A percentile compares a stretch with the other conserved stretches of the same genome.
Evolutionary conservation across 441 rosid species (phyloP).

Genomic region (Breynia disticha): DNA sequence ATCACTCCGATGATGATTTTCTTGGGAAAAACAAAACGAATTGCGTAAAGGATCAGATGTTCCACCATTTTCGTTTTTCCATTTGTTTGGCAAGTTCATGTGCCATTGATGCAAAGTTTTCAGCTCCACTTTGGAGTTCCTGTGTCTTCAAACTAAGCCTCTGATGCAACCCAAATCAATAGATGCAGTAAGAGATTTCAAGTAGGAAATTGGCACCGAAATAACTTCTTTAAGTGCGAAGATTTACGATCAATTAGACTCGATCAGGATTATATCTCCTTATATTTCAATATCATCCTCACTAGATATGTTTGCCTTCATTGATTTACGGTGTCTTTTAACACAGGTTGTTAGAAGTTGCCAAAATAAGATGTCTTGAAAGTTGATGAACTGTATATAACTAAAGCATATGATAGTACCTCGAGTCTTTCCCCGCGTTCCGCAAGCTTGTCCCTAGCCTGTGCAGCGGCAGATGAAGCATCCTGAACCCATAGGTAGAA

Average conservation of each 20-base stretch:
- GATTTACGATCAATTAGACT: too few species aligned
- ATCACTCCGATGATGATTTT: too few species aligned
- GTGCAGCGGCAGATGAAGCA: conserved; percentile 66
- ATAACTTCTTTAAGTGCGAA: too few species aligned
- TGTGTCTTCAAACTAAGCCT: conserved; percentile 49
- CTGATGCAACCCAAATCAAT: too few species aligned
- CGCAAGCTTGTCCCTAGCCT: conserved; percentile 68
- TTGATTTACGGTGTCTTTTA: too few species aligned
- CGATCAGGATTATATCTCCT: too few species aligned
- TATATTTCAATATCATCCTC: too few species aligned
- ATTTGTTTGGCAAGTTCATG: conserved; percentile 69
- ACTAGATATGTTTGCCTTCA: too few species aligned
- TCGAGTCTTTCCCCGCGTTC: conserved; percentile 83
- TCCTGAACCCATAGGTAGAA: conserved; percentile 36
- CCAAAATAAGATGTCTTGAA: not conserved
- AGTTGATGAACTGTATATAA: not conserved
- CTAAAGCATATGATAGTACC: conserved; percentile 31
- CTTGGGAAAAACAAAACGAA: not conserved
- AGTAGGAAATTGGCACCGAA: too few species aligned
- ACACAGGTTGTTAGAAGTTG: not conserved
- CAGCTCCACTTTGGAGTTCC: conserved; percentile 77
- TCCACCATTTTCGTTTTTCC: conserved; percentile 97
- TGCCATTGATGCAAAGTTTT: conserved; percentile 73
- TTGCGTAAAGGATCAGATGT: conserved; percentile 29
- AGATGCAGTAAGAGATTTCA: too few species aligned